These are phyloP conservation scores for Chenopodium berlandieri DNA, from an alignment of 148 eudicot species.

Conservation along the genomic window DNA sequence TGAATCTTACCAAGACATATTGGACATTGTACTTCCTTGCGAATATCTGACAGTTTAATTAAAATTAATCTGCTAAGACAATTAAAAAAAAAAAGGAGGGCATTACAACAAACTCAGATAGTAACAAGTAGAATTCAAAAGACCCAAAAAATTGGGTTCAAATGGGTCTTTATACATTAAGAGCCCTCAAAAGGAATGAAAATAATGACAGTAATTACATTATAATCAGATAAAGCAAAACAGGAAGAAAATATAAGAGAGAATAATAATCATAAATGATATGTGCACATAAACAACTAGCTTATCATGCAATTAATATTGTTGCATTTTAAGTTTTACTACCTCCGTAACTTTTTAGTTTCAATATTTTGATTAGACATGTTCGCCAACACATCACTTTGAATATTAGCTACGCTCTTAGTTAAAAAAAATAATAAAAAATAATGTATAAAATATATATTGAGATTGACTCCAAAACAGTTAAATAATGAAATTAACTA, in stretches of 20 bases:
- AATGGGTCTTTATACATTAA: slow-evolving; percentile 7
- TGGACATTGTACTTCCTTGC: slow-evolving; percentile 91
- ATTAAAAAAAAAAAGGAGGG: background rate
- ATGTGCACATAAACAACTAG: background rate
- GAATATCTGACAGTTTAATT: slow-evolving; percentile 60
- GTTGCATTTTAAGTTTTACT: background rate
- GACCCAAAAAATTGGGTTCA: background rate
- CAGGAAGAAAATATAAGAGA: slow-evolving; percentile 1
- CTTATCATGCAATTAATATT: background rate
- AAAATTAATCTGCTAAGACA: slow-evolving; percentile 46
- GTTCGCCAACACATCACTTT: too few relatives aligned
- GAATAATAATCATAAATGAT: background rate
- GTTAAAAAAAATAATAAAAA: too few relatives aligned
- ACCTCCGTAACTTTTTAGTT: too few relatives aligned
- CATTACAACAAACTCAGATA: background rate
- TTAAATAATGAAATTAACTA: too few relatives aligned
- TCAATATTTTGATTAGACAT: too few relatives aligned
- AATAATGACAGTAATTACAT: slow-evolving; percentile 9
- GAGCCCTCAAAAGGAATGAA: background rate
- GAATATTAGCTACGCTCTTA: too few relatives aligned
- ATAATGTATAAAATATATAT: too few relatives aligned
- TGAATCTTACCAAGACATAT: slow-evolving; percentile 68
- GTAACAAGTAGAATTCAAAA: background rate
- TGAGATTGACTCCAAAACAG: too few relatives aligned
- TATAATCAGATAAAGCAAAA: slow-evolving; percentile 5